Evolutionary conservation across 75 land plant species (phyloP), one percentile per base, ranked within the genome.

Genomic region (Pinus tabuliformis): DNA sequence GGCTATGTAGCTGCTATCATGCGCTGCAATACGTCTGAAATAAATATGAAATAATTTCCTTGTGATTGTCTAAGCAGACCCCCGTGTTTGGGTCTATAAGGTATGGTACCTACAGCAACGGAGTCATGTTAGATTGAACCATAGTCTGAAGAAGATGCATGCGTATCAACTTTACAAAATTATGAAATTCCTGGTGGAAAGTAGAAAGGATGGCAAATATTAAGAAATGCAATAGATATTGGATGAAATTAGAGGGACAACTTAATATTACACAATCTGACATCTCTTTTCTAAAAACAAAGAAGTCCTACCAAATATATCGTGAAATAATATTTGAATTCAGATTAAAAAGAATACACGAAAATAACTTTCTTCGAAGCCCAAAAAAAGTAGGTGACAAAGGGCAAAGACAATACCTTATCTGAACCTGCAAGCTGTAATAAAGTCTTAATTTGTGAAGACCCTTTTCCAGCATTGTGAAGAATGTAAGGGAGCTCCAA

Each of bases 401-500:
- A 15, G 18, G 57, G 16, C 42, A 72, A 36, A 13, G 33, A 26
- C 7, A 61, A 59, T 56, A 91, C 96, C 94, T 87, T 74, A 62
- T 78, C 84, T 3, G 92, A 91, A 58, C 94, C 96, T 73, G 89
- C 79, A 57, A 72, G 54, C 70, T 85, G 68, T 59, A 85, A 58
- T 21, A 89, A 83, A 21, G 73, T 59, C 73, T 78, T 62, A 30
- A 76, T 17, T 28, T 72, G 68, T 5, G 75, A 36, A 71, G 98
- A 93, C 3, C 96, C 95, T 76, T 93, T 81, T 65, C 95, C 98
- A 12, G 87, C 91, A 74, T 89, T 95, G 22, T 82, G 85, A 59
- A 95, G 89, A 70, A 91, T 80, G 74, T 95, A 95, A 22, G 96
- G 96, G 72, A 95, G 90, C 73, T 95, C 98, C 76, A 95, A 75